Evolutionary conservation across 2,329 filamentous ascomycete genomes (phyloP), one percentile per base, ranked within the genome.

Genomic region (Pezicula carpinea): DNA sequence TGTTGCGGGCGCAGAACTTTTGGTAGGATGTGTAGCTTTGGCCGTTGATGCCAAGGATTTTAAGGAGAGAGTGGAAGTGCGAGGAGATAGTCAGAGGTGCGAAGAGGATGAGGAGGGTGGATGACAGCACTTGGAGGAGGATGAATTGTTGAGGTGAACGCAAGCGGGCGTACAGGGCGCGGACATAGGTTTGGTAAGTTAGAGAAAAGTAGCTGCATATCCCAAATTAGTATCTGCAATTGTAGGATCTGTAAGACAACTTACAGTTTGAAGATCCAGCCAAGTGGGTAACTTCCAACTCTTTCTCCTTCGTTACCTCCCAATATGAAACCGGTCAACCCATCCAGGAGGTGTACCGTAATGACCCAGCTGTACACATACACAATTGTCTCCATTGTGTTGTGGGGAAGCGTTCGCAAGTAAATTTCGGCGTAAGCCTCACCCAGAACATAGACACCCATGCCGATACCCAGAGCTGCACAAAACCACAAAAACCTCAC

Each of bases 281-380:
- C 82, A 48, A 86, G 64, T n/a, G 82, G 82, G 57, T 86, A 86
- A 60, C 79, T 84, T 33, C 82, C 81, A 1, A 86, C 82, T 26
- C 82, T 71, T 60, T 85, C 79, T 40, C 82, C 82, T 55, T 85
- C 79, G 44, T 75, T 78, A 33, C 78, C 81, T 38, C 82, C 82
- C 33, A 86, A 64, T 40, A 85, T 82, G 79, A 80, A 86, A 2
- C 80, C 82, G 0, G 81, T 83, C 48, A 84, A 65, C 2, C 74
- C 76, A 58, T 86, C 82, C 6, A 86, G 68, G 19, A 85, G 64
- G 51, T 85, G 78, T 7, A 86, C 80, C 1, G 81, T 85, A 23
- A 76, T 70, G 8, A 85, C 79, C 82, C 82, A 86, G 42, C 80
- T 82, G 61, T 85, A 86, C 41, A 86, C 82, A 58, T 86, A 86